Conservation (phyloP, 441 rosid species). For the Jatropha multifida region DNA sequence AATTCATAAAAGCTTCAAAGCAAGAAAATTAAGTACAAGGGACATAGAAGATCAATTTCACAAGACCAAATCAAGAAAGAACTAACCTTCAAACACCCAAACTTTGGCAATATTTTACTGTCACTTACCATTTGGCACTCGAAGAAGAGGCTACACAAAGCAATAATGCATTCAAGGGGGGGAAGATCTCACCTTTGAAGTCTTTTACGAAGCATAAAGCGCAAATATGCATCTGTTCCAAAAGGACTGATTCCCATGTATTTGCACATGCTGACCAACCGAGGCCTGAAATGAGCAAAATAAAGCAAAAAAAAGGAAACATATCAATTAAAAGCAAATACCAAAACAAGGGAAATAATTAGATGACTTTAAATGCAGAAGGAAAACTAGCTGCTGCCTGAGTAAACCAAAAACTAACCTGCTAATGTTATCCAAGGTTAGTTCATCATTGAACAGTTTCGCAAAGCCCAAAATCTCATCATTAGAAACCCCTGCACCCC, state of each 20-base stretch:
- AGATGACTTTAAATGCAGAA: conserved; percentile 13
- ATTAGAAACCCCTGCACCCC: conserved; percentile 61
- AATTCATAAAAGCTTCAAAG: background rate
- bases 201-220: conserved; percentile 78
- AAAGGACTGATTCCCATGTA: conserved; percentile 81
- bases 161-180: background rate
- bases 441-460: conserved; percentile 79
- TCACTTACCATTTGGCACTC: background rate
- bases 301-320: background rate
- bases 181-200: conserved; percentile 53
- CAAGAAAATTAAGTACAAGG: background rate
- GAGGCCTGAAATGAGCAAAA: conserved; percentile 49
- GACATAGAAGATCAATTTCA: conserved; percentile 1
- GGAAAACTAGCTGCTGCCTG: background rate
- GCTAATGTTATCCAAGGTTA: conserved; percentile 79
- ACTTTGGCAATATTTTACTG: background rate
- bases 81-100: background rate
- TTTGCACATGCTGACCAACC: conserved; percentile 82
- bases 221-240: conserved; percentile 91
- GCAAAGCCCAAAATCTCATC: conserved; percentile 82
- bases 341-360: background rate
- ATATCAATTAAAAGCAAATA: conserved; percentile 13
- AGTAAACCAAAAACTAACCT: conserved; percentile 36
- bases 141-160: conserved; percentile 6
- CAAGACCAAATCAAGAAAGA: background rate